Evolutionary conservation across 306 rosid species (phyloP), one percentile per base, ranked within the genome.

Genomic region (Abrus pulchellus): DNA sequence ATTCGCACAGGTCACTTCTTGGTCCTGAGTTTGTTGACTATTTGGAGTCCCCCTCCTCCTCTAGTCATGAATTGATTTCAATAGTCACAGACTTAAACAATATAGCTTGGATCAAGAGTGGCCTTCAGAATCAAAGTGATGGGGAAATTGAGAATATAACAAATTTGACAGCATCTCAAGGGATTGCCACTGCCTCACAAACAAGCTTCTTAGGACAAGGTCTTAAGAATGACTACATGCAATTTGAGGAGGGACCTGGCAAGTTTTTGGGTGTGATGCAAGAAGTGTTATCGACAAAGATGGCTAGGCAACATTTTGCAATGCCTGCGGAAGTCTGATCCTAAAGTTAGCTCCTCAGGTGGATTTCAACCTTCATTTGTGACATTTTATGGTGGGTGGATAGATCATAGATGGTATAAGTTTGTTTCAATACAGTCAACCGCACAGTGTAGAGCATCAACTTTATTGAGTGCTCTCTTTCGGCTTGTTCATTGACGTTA

Each of bases 11-110:
- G 67, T 90, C 90, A 3, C 60, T 92, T 78, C 74, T 92, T 80
- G 97, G 97, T 65, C 94, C 97, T 1, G 94, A 90, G 82, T 92
- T 92, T 83, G 78, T 84, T 41, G 97, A 92, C 65, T 86, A 87
- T 79, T 75, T 65, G 56, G 97, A 92, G 57, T 49, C 88, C 7
- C 89, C 87, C 12, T 62, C 92, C 62, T 84, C 87, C 77, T 61
- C 89, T n/a, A 90, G 92, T 74, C 84, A 87, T 57, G 90, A 90
- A 73, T 60, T 90, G 57, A 79, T 89, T 82, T 90, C 94, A 5
- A 77, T 87, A 56, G 87, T 90, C 33, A 88, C 94, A 50, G 94
- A 92, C 69, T 77, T 89, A 73, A 92, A 92, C 88, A 88, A 79
- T 50, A 89, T 90, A 66, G 91, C 93, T 55, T 92, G 94, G 94